Evolutionary conservation across 768 basidiomycete species (phyloP), one percentile per base, ranked within the genome.

Genomic region (Trametes cubensis): DNA sequence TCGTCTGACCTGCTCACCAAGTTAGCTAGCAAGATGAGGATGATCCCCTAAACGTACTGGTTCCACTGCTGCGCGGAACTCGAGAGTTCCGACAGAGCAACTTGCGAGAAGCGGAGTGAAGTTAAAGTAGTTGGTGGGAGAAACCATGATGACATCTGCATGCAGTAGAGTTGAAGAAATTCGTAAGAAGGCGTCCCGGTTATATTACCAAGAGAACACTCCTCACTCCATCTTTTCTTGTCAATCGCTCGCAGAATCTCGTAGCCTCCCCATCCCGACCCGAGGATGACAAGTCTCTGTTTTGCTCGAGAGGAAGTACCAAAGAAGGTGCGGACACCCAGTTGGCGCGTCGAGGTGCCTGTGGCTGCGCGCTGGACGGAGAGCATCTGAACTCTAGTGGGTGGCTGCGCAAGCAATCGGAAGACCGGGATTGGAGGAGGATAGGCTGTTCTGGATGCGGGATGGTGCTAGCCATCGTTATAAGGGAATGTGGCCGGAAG

Each of bases 201-300:
- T 11, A 2, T 6, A 34, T 4, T 11, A 2, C 34, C 34, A 34
- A 34, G 15, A 30, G 41, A 21, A 55, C 21, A 56, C 41, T 53
- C 21, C 82, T 62, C 44, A 89, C 89, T 81, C 85, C 87, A 90
- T 55, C 82, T 81, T 63, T 85, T 86, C 73, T 87, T 90, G 73
- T 91, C 86, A 1, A 91, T 75, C 3, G 81, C 80, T 40, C 85
- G 77, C 23, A 90, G 77, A 15, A 91, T 75, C 61, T 86, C 85
- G 66, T 90, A 90, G 0, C 89, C 89, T 59, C 87, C 89, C 89
- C 89, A 91, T 23, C 89, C 89, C 11, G 88, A 89, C 10, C 89
- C 89, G 7, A 90, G 76, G 62, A 91, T 85, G 20, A 90, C 83
- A 39, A 90, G 80, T 38, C 76, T 74, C 51, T 78, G 78, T 58